A percentile compares a stretch with the other conserved stretches of the same genome.
phyloP scores from a whole-genome alignment of 2,329 filamentous ascomycete genomes.

The Penicillium digitatum region DNA sequence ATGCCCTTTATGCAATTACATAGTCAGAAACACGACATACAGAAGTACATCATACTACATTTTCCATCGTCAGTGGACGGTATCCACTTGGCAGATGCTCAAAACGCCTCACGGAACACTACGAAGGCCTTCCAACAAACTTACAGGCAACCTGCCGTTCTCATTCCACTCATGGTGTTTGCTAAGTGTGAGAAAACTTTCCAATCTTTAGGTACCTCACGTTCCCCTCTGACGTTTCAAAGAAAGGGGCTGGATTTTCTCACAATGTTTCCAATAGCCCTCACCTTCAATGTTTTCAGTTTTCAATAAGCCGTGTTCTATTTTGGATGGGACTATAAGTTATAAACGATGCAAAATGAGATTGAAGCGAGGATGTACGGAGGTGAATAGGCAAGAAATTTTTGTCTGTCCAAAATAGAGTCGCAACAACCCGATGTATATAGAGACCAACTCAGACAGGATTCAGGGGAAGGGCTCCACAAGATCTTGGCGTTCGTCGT shows the following conservation, averaged over 20 bases:
- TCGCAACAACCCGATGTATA: neutral
- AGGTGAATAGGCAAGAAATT: conserved; percentile 4
- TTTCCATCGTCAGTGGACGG: neutral
- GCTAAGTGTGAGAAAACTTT: neutral
- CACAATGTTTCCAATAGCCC: neutral
- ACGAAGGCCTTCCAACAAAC: neutral
- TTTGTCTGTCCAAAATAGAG: neutral
- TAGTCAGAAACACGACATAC: neutral
- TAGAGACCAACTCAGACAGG: neutral
- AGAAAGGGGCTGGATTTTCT: neutral
- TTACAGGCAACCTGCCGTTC: neutral
- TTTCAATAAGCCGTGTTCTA: neutral
- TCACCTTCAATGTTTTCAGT: neutral
- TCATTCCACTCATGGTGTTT: neutral
- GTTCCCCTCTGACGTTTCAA: neutral
- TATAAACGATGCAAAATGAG: neutral
- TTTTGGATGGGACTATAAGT: neutral
- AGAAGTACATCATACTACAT: neutral
- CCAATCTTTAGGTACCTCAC: neutral
- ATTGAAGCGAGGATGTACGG: neutral
- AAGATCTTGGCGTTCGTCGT: neutral
- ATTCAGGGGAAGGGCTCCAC: conserved; percentile 9
- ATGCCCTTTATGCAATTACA: neutral
- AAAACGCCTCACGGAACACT: conserved; percentile 1
- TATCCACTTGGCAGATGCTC: neutral